These are phyloP conservation scores for Chalciporus sphaerocephalus DNA, from an alignment of 768 basidiomycete genomes.

Conservation along the genomic window DNA sequence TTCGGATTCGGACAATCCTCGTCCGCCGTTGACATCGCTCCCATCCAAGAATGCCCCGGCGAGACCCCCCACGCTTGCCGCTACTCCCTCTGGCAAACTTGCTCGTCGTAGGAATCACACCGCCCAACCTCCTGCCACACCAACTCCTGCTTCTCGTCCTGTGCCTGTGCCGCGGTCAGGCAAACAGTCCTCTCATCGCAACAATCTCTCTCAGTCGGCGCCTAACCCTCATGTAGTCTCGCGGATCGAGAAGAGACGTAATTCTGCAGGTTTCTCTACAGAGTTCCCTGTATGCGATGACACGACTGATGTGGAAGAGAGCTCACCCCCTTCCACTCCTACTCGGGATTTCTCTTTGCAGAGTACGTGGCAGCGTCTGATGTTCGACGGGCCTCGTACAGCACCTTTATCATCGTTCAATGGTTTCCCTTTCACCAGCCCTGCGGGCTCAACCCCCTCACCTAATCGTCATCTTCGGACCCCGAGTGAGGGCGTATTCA, in stretches of 20 bases:
- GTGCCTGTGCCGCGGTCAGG: slow-evolving; percentile 46
- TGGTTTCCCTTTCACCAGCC: slow-evolving; percentile 38
- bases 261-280: slow-evolving; percentile 26
- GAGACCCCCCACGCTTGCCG: slow-evolving; percentile 40
- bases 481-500: slow-evolving; percentile 73
- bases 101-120: slow-evolving; percentile 52
- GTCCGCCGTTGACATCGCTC: slow-evolving; percentile 32
- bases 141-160: slow-evolving; percentile 38
- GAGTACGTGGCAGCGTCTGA: slow-evolving; percentile 32
- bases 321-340: slow-evolving; percentile 52
- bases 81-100: slow-evolving; percentile 52
- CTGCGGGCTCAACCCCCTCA: slow-evolving; percentile 35
- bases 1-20: slow-evolving; percentile 37
- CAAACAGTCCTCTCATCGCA: slow-evolving; percentile 12
- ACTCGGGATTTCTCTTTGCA: slow-evolving; percentile 36
- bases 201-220: slow-evolving; percentile 47
- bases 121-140: slow-evolving; percentile 30
- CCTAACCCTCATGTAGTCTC: slow-evolving; percentile 39
- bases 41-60: slow-evolving; percentile 11
- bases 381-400: slow-evolving; percentile 45
- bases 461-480: slow-evolving; percentile 50
- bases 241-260: slow-evolving; percentile 32
- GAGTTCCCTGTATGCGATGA: slow-evolving; percentile 75
- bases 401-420: slow-evolving; percentile 43
- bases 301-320: slow-evolving; percentile 46